Evolutionary conservation across 2,329 filamentous ascomycete species (phyloP), one percentile per base, ranked within the genome.

Genomic region (Trichoderma atrobrunneum): DNA sequence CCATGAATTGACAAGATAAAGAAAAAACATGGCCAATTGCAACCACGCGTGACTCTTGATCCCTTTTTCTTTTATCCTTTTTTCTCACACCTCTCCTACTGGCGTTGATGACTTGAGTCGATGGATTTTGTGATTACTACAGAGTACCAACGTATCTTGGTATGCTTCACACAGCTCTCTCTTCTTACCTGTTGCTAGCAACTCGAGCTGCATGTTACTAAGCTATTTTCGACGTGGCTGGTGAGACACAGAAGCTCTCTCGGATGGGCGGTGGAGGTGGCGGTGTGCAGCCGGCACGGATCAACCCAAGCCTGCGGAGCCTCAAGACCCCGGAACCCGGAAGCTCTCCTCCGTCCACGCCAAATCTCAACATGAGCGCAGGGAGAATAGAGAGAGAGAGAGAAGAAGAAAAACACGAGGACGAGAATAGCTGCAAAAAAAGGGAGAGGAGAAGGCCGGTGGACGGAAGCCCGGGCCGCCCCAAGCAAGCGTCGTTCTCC

Each of bases 381-480:
- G 18, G n/a, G 16, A 34, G 24, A 26, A 32, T 10, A 30, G 60
- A 62, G 8, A 26, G 1, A 18, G 1, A 18, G 24, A 34, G 11
- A 24, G 62, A 70, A 26, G n/a, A 3, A 12, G 3, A 28, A n/a
- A 28, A 4, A 30, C 24, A 43, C 59, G 18, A 63, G 26, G 16
- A 7, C 39, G 39, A 43, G 39, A 36, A 51, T 43, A 61, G 51
- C 18, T 59, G 56, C 32, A 26, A 57, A 32, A 24, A 57, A 59
- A 24, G 34, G 34, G 32, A 36, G 28, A 51, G 66, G 26, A 24
- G n/a, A 61, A n/a, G n/a, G 24, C 66, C 66, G 66, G 56, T 69
- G 24, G 36, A 61, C 65, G 62, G 70, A 66, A 62, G 62, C 12
- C 70, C 70, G 70, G 70, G 48, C 70, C 70, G 70, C 28, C 59